Conservation (phyloP, 1,284 basidiomycete genomes). For the Puccinia polysora region DNA sequence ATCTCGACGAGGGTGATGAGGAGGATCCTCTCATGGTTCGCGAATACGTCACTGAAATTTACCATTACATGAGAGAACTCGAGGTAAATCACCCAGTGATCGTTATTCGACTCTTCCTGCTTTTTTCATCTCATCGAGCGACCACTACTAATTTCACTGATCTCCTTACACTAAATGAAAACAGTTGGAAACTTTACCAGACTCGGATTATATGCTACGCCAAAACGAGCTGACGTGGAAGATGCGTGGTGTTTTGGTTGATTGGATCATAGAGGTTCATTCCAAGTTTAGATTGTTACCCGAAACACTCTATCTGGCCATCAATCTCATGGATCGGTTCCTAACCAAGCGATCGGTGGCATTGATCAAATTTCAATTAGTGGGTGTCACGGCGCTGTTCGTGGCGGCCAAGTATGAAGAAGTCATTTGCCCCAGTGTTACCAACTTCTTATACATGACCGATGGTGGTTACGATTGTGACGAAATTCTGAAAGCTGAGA, state of each 20-base stretch:
- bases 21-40: conserved; percentile 95
- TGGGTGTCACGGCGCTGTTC: conserved; percentile 89
- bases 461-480: conserved; percentile 79
- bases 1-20: conserved; percentile 86
- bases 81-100: conserved; percentile 56
- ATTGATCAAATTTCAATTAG: conserved; percentile 86
- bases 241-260: conserved; percentile 88
- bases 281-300: conserved; percentile 86
- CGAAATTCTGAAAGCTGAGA: conserved; percentile 88
- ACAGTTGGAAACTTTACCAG: conserved; percentile 68
- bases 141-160: conserved; percentile 13
- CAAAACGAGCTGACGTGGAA: conserved; percentile 88
- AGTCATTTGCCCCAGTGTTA: conserved; percentile 81
- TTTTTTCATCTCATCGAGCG: conserved; percentile 56
- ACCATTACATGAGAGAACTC: conserved; percentile 76
- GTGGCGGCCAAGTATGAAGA: conserved; percentile 94
- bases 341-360: conserved; percentile 83
- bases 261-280: conserved; percentile 97
- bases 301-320: conserved; percentile 89
- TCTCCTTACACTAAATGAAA: conserved; percentile 19
- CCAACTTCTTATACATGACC: conserved; percentile 80
- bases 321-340: conserved; percentile 96
- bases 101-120: too few species aligned
- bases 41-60: conserved; percentile 92
- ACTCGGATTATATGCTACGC: conserved; percentile 80